Evolutionary conservation across 75 land plant genomes (phyloP).

Genomic region (Pinus taeda): DNA sequence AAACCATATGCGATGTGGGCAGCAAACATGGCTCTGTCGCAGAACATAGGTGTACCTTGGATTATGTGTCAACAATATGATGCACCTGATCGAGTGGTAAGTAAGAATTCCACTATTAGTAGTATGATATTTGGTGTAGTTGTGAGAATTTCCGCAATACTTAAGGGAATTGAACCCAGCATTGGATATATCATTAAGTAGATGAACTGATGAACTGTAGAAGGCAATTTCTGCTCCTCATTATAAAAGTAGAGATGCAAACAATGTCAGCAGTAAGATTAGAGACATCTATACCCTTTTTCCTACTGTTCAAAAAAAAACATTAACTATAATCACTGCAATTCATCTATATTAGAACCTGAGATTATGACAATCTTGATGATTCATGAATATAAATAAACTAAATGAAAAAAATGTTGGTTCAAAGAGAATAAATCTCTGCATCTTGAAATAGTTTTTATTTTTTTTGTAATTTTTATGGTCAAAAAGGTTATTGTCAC

Average conservation of each 20-base stretch:
- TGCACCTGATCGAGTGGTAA: conserved; percentile 84
- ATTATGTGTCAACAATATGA: conserved; percentile 91
- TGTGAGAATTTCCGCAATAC: background rate
- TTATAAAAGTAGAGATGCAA: background rate
- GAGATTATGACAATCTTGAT: no score
- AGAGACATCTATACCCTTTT: background rate
- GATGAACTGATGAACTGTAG: background rate
- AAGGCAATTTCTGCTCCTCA: background rate
- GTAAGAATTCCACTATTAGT: background rate
- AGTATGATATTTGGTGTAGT: conserved; percentile 9
- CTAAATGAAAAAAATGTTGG: background rate
- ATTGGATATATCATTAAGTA: background rate
- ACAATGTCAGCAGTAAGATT: background rate
- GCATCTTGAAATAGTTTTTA: background rate
- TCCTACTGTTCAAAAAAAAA: background rate
- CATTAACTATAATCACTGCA: background rate
- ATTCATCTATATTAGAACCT: no score
- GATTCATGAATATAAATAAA: background rate
- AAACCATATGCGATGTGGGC: conserved; percentile 80
- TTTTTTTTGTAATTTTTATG: background rate
- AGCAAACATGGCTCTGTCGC: conserved; percentile 78
- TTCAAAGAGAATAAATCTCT: background rate
- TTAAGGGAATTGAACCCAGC: background rate
- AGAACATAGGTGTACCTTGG: conserved; percentile 85
- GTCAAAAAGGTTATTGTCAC: background rate